Percentiles rank a stretch among this genome's conserved stretches.
phyloP scores from a whole-genome alignment of 768 basidiomycete species.

The Psilocybe tampanensis region DNA sequence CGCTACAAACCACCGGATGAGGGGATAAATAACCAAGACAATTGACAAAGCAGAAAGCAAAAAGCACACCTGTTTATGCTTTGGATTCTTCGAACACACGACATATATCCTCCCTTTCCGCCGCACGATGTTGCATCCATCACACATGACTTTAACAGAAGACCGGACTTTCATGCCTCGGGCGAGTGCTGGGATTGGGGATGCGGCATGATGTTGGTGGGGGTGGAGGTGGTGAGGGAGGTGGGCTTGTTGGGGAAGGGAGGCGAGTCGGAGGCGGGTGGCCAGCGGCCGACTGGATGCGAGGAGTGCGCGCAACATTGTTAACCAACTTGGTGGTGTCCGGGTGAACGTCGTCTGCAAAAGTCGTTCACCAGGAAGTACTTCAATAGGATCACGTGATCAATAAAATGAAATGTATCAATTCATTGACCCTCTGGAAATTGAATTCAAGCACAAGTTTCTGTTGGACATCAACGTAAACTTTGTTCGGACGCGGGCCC shows the following conservation, averaged over 20 bases:
- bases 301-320: conserved; percentile 69
- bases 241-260: conserved; percentile 24
- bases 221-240: conserved; percentile 22
- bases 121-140: conserved; percentile 86
- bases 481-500: not conserved
- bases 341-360: no score
- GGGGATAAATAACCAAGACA: not conserved
- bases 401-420: no score
- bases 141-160: conserved; percentile 93
- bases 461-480: no score
- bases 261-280: conserved; percentile 45
- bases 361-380: not conserved
- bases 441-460: no score
- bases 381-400: conserved; percentile 12
- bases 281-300: conserved; percentile 64
- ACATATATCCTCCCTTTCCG: conserved; percentile 92
- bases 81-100: conserved; percentile 91
- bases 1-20: conserved; percentile 43
- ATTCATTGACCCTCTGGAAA: no score
- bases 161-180: conserved; percentile 96
- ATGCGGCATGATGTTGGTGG: conserved; percentile 32
- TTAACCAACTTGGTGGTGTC: not conserved
- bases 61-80: conserved; percentile 88
- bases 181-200: conserved; percentile 38
- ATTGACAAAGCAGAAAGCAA: not conserved